These are phyloP conservation scores for Peribolospora baueri DNA, from an alignment of 768 basidiomycete genomes.

Conservation along the genomic window DNA sequence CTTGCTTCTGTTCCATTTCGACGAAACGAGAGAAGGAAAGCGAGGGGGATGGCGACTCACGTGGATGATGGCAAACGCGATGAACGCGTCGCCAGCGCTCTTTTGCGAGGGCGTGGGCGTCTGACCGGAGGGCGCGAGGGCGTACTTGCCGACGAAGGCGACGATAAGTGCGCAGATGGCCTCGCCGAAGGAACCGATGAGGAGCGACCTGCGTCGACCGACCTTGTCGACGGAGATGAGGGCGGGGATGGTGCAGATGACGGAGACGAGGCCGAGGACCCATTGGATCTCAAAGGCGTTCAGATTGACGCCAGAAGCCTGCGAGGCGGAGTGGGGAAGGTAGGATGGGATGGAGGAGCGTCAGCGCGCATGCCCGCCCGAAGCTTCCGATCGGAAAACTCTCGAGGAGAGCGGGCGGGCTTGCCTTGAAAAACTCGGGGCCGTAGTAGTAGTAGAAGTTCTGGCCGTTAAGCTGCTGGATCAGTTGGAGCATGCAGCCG, in stretches of 20 bases:
- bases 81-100: slow-evolving; percentile 38
- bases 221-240: slow-evolving; percentile 44
- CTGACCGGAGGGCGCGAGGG: slow-evolving; percentile 28
- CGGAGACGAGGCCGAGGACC: slow-evolving; percentile 49
- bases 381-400: neutral
- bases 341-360: slow-evolving; percentile 29
- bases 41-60: neutral
- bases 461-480: slow-evolving; percentile 44
- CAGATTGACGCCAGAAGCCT: slow-evolving; percentile 45
- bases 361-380: neutral
- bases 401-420: slow-evolving; percentile 10
- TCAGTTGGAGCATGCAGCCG: slow-evolving; percentile 1
- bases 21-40: too few relatives aligned
- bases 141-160: slow-evolving; percentile 45
- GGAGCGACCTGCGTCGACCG: slow-evolving; percentile 51
- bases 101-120: slow-evolving; percentile 36
- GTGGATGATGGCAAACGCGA: slow-evolving; percentile 54
- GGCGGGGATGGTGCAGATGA: slow-evolving; percentile 46
- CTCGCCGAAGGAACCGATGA: slow-evolving; percentile 38
- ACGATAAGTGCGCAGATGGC: slow-evolving; percentile 25
- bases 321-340: slow-evolving; percentile 58
- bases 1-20: too few relatives aligned
- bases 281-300: slow-evolving; percentile 49
- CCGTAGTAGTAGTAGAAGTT: slow-evolving; percentile 41
- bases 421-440: too few relatives aligned